Evolutionary conservation across 2,329 filamentous ascomycete species (phyloP).

Genomic region (Plectosphaerella plurivora): DNA sequence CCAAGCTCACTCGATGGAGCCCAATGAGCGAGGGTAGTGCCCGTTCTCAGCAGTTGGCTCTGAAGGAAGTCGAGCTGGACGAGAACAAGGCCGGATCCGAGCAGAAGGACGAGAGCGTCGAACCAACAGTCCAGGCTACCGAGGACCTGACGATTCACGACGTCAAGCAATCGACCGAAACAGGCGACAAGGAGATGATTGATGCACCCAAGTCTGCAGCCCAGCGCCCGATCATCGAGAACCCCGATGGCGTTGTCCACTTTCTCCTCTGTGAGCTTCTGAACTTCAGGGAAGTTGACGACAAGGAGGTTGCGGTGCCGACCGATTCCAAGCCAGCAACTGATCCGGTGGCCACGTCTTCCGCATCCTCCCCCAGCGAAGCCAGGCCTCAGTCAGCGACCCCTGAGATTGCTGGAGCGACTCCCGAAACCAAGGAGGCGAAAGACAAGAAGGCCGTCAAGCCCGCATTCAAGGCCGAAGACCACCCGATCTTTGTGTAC

Average conservation of each 20-base stretch:
- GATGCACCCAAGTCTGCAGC: slow-evolving; percentile 60
- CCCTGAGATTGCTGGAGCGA: neutral
- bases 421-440: slow-evolving; percentile 26
- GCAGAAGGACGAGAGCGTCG: slow-evolving; percentile 21
- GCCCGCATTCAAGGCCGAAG: slow-evolving; percentile 78
- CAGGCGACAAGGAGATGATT: slow-evolving; percentile 53
- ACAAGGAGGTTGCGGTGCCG: slow-evolving; percentile 58
- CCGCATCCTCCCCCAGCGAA: neutral
- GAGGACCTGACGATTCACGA: slow-evolving; percentile 44
- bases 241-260: slow-evolving; percentile 91
- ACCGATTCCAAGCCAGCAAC: slow-evolving; percentile 33
- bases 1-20: slow-evolving; percentile 65
- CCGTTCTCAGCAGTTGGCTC: slow-evolving; percentile 29
- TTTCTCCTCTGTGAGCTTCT: slow-evolving; percentile 90
- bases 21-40: slow-evolving; percentile 26
- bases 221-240: slow-evolving; percentile 82
- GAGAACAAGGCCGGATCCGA: slow-evolving; percentile 11
- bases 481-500: slow-evolving; percentile 95
- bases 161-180: slow-evolving; percentile 58
- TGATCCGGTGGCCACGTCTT: neutral
- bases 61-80: slow-evolving; percentile 29
- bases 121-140: slow-evolving; percentile 39
- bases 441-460: slow-evolving; percentile 65
- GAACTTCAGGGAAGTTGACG: slow-evolving; percentile 88
- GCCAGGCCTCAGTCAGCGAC: neutral